Conservation (phyloP, 202 grass and related monocot genomes). For the Schoenoplectus tabernaemontani region DNA sequence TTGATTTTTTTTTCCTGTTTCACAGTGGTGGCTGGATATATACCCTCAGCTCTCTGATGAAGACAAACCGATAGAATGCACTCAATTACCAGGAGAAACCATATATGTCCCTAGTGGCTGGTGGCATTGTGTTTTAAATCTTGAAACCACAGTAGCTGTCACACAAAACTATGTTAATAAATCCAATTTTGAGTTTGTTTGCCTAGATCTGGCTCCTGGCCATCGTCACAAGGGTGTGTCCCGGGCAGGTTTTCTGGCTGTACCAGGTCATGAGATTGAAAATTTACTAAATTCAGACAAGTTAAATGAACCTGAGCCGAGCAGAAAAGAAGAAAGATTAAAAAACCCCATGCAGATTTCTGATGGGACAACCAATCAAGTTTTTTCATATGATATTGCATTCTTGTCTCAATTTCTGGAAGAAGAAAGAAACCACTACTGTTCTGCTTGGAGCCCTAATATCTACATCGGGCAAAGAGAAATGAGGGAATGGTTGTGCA, state of each 20-base stretch:
- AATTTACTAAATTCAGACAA: background rate
- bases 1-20: background rate
- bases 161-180: constrained; percentile 92
- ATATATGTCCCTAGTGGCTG: constrained; percentile 98
- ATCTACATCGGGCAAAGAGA: constrained; percentile 92
- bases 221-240: constrained; percentile 81
- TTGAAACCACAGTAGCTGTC: constrained; percentile 78
- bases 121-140: constrained; percentile 99
- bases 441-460: constrained; percentile 79
- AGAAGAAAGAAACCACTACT: constrained; percentile 82
- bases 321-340: constrained; percentile 49
- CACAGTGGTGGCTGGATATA: constrained; percentile 24
- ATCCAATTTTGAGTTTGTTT: constrained; percentile 90
- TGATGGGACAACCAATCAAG: constrained; percentile 33
- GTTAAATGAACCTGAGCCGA: constrained; percentile 52
- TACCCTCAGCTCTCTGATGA: constrained; percentile 32
- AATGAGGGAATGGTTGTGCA: constrained; percentile 86
- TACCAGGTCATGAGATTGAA: constrained; percentile 32
- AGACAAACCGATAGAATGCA: constrained; percentile 79
- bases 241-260: constrained; percentile 82
- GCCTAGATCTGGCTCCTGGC: constrained; percentile 90
- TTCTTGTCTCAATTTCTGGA: constrained; percentile 85
- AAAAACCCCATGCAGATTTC: constrained; percentile 44
- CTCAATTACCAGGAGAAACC: constrained; percentile 87
- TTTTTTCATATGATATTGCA: constrained; percentile 72